Evolutionary conservation across 768 basidiomycete genomes (phyloP), one percentile per base, ranked within the genome.

Genomic region (Nevesoporus exiguus): DNA sequence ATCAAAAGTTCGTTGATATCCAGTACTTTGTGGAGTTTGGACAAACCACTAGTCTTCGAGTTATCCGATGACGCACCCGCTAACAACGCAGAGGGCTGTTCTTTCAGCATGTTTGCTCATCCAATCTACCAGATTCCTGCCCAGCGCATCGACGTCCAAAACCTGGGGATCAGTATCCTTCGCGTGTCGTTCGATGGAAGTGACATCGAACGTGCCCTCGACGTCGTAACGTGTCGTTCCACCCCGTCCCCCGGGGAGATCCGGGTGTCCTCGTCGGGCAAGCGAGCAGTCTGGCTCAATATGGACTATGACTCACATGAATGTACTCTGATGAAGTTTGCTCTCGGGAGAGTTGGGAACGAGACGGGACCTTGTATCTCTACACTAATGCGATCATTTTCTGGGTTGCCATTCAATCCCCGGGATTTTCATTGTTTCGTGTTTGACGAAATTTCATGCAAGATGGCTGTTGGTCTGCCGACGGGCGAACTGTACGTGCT

Each of bases 381-480:
- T 36, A 66, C 72, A 17, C 66, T 84, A 33, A 66, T 83, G 42
- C 78, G 79, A 0, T 64, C 71, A 10, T 71, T 80, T 57, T 70
- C 78, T 13, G 75, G 77, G 2, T 66, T 84, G 36, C 83, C 83
- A 0, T 82, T 85, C 50, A 72, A 76, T 56, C 72, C 77, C 17
- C 67, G 73, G 24, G 70, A 71, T 27, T 77, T 76, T 51, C 73
- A 74, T 33, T 74, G 75, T 0, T 65, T 85, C 27, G 75, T 75
- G 3, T 81, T 85, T 51, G 81, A 86, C 51, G 84, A 86, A 59
- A 70, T 75, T 5, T 76, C 75, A 3, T 82, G 84, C 30, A 71
- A 74, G 29, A 68, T 85, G 30, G 79, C 72, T 60, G 63, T 83
- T 14, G 78, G 76, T 10, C 65, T 84, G 14, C 74, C 76, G 36